A percentile compares a stretch with the other conserved stretches of the same genome.
These are phyloP conservation scores for Hyphopichia homilentoma DNA, from an alignment of 805 yeast species.

Conservation along the genomic window DNA sequence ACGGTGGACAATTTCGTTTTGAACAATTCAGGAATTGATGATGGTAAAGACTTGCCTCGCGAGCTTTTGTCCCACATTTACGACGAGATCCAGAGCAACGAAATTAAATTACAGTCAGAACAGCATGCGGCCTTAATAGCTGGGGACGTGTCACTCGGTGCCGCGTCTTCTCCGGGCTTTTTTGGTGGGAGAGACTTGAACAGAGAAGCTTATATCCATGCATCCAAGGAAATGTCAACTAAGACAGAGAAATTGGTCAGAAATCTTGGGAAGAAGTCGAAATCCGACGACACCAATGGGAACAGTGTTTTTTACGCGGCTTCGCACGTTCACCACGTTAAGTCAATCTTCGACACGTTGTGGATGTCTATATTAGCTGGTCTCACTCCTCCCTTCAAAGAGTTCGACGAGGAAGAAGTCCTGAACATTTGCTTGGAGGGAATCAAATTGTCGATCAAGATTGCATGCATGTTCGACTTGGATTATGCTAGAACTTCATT, in stretches of 20 bases:
- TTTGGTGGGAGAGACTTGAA: constrained; percentile 67
- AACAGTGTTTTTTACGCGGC: constrained; percentile 69
- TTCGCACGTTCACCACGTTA: constrained; percentile 83
- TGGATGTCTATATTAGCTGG: constrained; percentile 99
- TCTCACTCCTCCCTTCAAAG: constrained; percentile 88
- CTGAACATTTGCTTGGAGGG: constrained; percentile 78
- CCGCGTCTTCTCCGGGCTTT: constrained; percentile 41
- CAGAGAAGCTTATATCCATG: constrained; percentile 86
- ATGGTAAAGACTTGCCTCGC: constrained; percentile 76
- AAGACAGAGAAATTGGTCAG: constrained; percentile 85
- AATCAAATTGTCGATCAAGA: constrained; percentile 72
- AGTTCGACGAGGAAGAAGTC: constrained; percentile 71
- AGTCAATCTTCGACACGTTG: constrained; percentile 85
- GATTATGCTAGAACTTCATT: constrained; percentile 86
- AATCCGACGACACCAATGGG: constrained; percentile 32
- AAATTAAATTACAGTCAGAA: constrained; percentile 87
- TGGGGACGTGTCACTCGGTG: constrained; percentile 43
- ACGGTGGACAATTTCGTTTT: constrained; percentile 78
- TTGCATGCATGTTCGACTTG: constrained; percentile 78
- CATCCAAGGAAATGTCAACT: constrained; percentile 85
- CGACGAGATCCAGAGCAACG: constrained; percentile 75
- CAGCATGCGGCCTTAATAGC: constrained; percentile 87
- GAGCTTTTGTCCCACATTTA: constrained; percentile 68
- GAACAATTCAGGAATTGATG: constrained; percentile 91
- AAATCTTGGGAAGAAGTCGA: constrained; percentile 49